phyloP scores from a whole-genome alignment of 2,329 filamentous ascomycete genomes.

The Curvularia spicifera region DNA sequence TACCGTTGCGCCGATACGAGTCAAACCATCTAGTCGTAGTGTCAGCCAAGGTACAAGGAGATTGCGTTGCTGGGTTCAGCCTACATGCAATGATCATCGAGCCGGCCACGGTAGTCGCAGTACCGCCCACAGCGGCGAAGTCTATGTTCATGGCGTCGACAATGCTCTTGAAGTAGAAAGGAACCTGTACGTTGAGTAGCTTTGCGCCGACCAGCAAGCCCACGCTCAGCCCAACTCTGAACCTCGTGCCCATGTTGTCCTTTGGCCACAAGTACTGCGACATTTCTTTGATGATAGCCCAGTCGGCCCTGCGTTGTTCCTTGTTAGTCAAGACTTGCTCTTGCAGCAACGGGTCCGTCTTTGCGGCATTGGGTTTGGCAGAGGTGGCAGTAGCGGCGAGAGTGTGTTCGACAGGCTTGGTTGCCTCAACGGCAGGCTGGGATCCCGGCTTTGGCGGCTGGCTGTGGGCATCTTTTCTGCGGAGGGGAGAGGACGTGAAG shows the following conservation, averaged over 20 bases:
- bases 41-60: constrained; percentile 15
- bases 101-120: constrained; percentile 85
- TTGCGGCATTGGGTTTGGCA: constrained; percentile 31
- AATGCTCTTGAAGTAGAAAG: constrained; percentile 98
- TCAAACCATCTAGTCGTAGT: constrained; percentile 70
- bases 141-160: constrained; percentile 98
- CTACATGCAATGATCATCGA: constrained; percentile 88
- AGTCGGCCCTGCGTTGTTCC: constrained; percentile 94
- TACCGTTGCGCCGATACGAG: constrained; percentile 84
- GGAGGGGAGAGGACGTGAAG: constrained; percentile 53
- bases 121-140: constrained; percentile 83
- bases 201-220: constrained; percentile 86
- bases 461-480: constrained; percentile 53
- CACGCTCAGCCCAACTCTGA: constrained; percentile 85
- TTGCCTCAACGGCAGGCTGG: constrained; percentile 29
- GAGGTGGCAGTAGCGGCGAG: constrained; percentile 22
- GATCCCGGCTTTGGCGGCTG: constrained; percentile 37
- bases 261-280: constrained; percentile 95
- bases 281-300: constrained; percentile 99
- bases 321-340: constrained; percentile 72
- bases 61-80: constrained; percentile 34
- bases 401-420: constrained; percentile 30
- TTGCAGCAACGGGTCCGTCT: constrained; percentile 59
- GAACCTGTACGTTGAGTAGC: constrained; percentile 92
- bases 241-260: constrained; percentile 79